Evolutionary conservation across 129 eudicot genomes (phyloP), one percentile per base, ranked within the genome.

Genomic region (Pittosporum tobira): DNA sequence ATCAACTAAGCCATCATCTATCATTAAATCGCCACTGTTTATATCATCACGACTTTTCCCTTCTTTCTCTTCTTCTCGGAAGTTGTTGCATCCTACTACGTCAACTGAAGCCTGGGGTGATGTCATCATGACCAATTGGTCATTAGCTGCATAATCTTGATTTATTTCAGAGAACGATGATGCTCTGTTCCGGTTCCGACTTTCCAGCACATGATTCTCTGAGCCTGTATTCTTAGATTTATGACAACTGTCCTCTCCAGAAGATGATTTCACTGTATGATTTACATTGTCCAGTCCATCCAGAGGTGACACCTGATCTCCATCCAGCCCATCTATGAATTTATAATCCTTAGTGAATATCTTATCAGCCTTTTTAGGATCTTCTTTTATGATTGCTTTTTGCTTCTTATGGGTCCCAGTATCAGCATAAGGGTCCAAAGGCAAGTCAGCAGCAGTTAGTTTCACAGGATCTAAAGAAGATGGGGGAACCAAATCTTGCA

Each of bases 401-500:
- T 74, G 58, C 70, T 70, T 74, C 71, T 75, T 70, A 57, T 64
- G 71, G 44, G 69, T 37, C 24, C 67, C 75, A 38, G 59, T 26
- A 61, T 72, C 85, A 26, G 71, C 69, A 84, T 70, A 82, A 11
- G 84, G 81, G 54, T 76, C 77, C 22, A 77, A 70, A 45, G 80
- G 62, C 60, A 75, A 68, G 18, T 79, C 93, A 47, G 74, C 61
- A 55, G 69, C 63, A 37, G 81, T 67, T 53, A 73, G 74, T 72
- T 66, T 72, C 25, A 71, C 54, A n/a, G 81, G 78, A 78, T 81
- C 91, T 27, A 51, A 45, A 22, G 77, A 72, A 12, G 81, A 71
- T 20, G 77, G 77, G 24, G 84, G 83, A 63, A 67, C 66, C 74
- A 91, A 37, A 81, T 91, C 99, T 76, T 83, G 84, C 78, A 87